Evolutionary conservation across 805 yeast species (phyloP), one percentile per base, ranked within the genome.

Genomic region (Barnettozyma sp.): DNA sequence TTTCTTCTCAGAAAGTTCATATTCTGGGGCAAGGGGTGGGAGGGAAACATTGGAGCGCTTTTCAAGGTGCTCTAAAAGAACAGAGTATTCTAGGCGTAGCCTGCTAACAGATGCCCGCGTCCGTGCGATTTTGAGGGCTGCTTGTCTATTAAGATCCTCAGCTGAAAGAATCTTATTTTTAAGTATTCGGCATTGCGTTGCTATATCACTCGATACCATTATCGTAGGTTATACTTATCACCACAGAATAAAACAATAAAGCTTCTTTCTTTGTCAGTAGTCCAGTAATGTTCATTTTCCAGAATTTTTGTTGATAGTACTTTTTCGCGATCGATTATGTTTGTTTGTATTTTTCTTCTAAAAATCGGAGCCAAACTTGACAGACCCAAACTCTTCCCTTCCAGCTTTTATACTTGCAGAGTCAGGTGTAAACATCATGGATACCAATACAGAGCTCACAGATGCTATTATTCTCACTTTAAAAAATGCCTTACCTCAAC

Each of bases 41-140:
- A 25, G 34, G 6, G 21, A 10, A 4, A 22, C 26, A 5, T 50
- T 39, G 0, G 75, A 68, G 37, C 76, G 65, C 7, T 66, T 66
- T 48, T 88, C 97, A 27, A 92, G 68, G 41, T 83, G 69, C 54
- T 90, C 96, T 29, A 88, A 61, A 21, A 92, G 62, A 10, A 90
- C 63, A 2, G 88, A 73, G 51, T 92, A 82, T 54, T 92, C 97
- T 30, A 87, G 68, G 39, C 95, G 73, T 30, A 85, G 65, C 44
- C 97, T 65, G 47, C 85, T 76, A 23, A 88, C 77, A 7, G 87
- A 74, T 19, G 76, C 69, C 44, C 83, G 76, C 10, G 94, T 78
- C 48, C 95, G 73, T 12, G 80, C 72, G 22, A 92, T 75, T 2
- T 92, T 83, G 21, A 86, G 60, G 1, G 87, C 71, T 36, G 86